Evolutionary conservation across 805 yeast genomes (phyloP).

Genomic region (Sungouiozyma intestinalis): DNA sequence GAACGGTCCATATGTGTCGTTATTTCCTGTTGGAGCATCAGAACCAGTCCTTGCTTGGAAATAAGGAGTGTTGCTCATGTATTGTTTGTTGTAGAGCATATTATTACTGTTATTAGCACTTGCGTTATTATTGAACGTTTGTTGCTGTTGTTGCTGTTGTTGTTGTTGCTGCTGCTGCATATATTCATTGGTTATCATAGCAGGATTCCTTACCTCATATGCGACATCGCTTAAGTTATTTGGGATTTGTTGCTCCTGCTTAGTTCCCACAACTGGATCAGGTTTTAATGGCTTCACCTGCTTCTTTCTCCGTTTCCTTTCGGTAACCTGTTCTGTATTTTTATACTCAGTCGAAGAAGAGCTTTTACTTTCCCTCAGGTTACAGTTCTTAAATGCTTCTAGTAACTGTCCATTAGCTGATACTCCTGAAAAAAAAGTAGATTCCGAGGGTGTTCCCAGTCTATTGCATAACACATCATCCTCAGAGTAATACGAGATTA

Average conservation of each 20-base stretch:
- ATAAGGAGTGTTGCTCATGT: background rate
- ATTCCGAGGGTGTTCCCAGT: constrained; percentile 43
- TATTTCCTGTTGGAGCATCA: background rate
- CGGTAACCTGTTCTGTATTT: background rate
- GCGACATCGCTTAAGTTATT: background rate
- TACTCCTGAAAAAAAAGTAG: constrained; percentile 38
- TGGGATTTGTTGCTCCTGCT: background rate
- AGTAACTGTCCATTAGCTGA: constrained; percentile 38
- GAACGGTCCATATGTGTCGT: background rate
- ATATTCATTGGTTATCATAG: background rate
- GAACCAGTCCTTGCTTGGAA: background rate
- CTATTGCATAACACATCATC: constrained; percentile 54
- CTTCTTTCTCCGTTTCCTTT: background rate
- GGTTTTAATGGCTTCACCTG: background rate
- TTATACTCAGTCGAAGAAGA: background rate
- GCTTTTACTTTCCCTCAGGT: constrained; percentile 41
- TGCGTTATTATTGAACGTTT: background rate
- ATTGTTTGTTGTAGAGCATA: background rate
- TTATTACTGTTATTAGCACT: too few species aligned
- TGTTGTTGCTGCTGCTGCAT: background rate
- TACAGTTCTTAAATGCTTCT: constrained; percentile 44
- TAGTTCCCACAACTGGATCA: background rate
- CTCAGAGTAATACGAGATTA: constrained; percentile 68
- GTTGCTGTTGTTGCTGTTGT: constrained; percentile 1
- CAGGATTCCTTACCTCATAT: background rate